Percentiles rank a stretch among this genome's conserved stretches.
These are phyloP conservation scores for Chara braunii DNA, from an alignment of 139 green algal species.

Conservation along the genomic window DNA sequence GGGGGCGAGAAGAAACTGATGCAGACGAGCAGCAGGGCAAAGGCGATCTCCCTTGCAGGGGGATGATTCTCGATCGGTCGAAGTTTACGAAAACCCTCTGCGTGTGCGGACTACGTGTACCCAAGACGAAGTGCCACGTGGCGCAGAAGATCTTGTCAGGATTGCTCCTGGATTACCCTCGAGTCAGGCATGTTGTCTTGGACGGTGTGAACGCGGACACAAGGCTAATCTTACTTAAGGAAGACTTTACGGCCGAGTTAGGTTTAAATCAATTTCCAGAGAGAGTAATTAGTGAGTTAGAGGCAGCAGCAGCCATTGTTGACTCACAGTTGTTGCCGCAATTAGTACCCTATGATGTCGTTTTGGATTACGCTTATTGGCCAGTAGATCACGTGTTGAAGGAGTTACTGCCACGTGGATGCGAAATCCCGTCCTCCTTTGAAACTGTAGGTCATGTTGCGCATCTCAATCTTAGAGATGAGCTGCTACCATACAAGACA, in stretches of 20 bases:
- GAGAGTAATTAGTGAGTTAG: background rate
- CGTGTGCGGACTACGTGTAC: no score
- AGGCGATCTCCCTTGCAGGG: no score
- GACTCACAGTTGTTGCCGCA: background rate
- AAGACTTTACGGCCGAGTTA: background rate
- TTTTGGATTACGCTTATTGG: constrained; percentile 59
- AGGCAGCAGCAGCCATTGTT: background rate
- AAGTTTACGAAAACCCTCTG: no score
- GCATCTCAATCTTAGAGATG: constrained; percentile 86
- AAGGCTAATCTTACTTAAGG: constrained; percentile 21
- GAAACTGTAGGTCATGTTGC: constrained; percentile 85
- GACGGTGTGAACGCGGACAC: constrained; percentile 2
- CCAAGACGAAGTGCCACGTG: no score
- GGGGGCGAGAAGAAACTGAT: no score
- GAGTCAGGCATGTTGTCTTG: background rate
- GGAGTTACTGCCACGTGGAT: constrained; percentile 64
- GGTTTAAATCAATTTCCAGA: background rate
- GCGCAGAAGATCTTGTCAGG: no score
- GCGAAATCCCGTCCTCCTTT: constrained; percentile 81
- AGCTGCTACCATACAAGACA: constrained; percentile 71
- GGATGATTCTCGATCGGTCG: no score
- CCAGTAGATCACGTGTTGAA: constrained; percentile 47
- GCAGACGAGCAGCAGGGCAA: no score
- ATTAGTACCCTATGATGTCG: constrained; percentile 34
- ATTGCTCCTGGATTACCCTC: constrained; percentile 10